Evolutionary conservation across 1,284 basidiomycete species (phyloP), one percentile per base, ranked within the genome.

Genomic region (Crocinoboletus sp.): DNA sequence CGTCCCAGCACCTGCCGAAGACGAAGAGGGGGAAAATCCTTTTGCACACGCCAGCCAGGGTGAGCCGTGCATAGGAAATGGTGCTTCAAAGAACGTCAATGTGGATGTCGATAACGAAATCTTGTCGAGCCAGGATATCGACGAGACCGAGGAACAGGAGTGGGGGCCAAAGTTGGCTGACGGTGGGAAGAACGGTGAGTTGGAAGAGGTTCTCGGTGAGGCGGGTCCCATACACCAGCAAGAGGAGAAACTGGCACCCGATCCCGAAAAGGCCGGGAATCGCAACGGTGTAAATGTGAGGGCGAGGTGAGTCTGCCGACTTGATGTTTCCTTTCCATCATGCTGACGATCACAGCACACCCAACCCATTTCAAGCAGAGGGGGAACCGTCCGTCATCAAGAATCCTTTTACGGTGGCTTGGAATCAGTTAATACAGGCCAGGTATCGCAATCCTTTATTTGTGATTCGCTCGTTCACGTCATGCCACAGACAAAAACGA

Each of bases 51-150:
- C 43, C 10, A 55, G 50, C 16, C 55, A 51, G 35, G 50, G 44
- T 12, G 40, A 40, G 2, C 36, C 52, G 5, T 60, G 46, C 43
- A 35, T 29, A 15, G 35, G 19, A n/a, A 50, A 22, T 25, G 44
- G 41, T 30, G 23, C 49, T 15, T 47, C 25, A 17, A 52, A 38
- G 57, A 59, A 43, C 15, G 46, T 54, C 30, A 58, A 67, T 27
- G 59, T 74, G 5, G 79, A 83, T 32, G 73, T 84, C 33, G 77
- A 84, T 56, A 70, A 80, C 42, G 64, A 55, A 25, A 65, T 78
- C 49, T 59, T 84, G 19, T 70, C 72, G 2, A 73, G 72, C 48
- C 76, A 80, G 51, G 73, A 76, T 22, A 64, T 82, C 29, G 64
- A 60, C 36, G 66, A 69, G 20, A 50, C 76, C 2, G 65, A 62